These are phyloP conservation scores for Polygonum aviculare DNA, from an alignment of 148 eudicot genomes.

Conservation along the genomic window DNA sequence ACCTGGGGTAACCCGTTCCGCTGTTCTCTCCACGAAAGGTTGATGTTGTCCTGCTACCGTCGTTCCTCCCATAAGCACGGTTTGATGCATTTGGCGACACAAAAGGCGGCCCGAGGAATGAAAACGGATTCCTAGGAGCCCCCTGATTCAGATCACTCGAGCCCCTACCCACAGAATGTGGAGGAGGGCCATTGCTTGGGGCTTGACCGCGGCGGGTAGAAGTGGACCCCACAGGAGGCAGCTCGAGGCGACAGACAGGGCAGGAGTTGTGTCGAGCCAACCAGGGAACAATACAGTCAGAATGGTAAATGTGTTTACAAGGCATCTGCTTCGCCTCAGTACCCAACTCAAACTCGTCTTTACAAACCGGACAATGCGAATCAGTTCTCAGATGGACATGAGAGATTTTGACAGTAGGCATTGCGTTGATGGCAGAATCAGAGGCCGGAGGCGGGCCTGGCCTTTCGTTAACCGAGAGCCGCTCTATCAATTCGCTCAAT, in stretches of 20 bases:
- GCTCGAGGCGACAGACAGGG: constrained; percentile 84
- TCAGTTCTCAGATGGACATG: constrained; percentile 65
- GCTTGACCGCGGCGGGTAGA: constrained; percentile 21
- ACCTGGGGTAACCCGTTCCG: constrained; percentile 38
- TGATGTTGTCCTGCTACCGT: constrained; percentile 23
- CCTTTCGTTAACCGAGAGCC: constrained; percentile 52
- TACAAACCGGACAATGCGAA: constrained; percentile 85
- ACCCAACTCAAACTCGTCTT: constrained; percentile 76
- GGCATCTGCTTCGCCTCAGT: constrained; percentile 83
- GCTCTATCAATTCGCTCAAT: constrained; percentile 66
- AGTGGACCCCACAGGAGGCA: constrained; percentile 28
- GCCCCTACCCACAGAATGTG: constrained; percentile 15
- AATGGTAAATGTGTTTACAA: constrained; percentile 77
- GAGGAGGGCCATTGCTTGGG: constrained; percentile 10
- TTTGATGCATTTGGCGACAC: constrained; percentile 40
- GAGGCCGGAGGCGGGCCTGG: constrained; percentile 94
- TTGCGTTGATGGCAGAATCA: constrained; percentile 70
- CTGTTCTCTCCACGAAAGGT: constrained; percentile 34
- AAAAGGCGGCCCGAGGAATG: constrained; percentile 75
- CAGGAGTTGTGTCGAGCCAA: constrained; percentile 90
- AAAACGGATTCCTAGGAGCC: constrained; percentile 54
- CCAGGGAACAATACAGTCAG: constrained; percentile 92
- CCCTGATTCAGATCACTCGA: constrained; percentile 31
- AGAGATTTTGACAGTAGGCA: constrained; percentile 71
- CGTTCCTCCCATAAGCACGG: constrained; percentile 25